Conservation (phyloP, 495 filamentous ascomycete genomes). For the Tuber calosporum region DNA sequence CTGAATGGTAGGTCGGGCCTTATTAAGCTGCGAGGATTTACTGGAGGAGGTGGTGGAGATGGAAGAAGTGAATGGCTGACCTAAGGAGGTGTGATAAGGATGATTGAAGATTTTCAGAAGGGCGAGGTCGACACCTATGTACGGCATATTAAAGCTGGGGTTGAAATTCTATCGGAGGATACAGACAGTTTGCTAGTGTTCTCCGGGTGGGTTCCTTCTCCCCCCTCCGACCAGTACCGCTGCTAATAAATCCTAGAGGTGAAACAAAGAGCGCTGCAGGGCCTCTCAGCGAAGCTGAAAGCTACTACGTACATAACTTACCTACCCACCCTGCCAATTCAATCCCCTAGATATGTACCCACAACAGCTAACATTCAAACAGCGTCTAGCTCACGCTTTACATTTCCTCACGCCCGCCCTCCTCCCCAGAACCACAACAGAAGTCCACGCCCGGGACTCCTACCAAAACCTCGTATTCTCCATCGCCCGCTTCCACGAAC, state of each 20-base stretch:
- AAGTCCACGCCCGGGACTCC: constrained; percentile 67
- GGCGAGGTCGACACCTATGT: constrained; percentile 68
- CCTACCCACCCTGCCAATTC: background rate
- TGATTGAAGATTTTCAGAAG: constrained; percentile 55
- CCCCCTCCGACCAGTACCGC: constrained; percentile 4
- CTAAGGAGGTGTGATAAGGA: constrained; percentile 3
- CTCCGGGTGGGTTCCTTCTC: constrained; percentile 55
- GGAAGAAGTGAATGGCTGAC: constrained; percentile 4
- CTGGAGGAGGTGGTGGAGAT: background rate
- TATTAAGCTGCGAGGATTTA: background rate
- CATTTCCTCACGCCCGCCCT: constrained; percentile 41
- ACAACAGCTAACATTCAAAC: constrained; percentile 18
- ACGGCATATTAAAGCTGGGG: constrained; percentile 59
- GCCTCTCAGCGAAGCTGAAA: constrained; percentile 52
- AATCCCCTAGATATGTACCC: constrained; percentile 4
- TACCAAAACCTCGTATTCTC: constrained; percentile 73
- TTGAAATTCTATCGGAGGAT: constrained; percentile 44
- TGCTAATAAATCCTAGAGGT: constrained; percentile 21
- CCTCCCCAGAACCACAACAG: constrained; percentile 48
- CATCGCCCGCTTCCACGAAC: constrained; percentile 51
- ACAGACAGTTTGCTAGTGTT: constrained; percentile 53
- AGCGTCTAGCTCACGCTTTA: constrained; percentile 49
- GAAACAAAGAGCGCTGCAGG: constrained; percentile 36
- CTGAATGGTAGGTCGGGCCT: constrained; percentile 55
- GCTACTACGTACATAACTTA: constrained; percentile 54